Conservation (phyloP, 2,329 filamentous ascomycete genomes). For the Aspergillus puulaauensis region DNA sequence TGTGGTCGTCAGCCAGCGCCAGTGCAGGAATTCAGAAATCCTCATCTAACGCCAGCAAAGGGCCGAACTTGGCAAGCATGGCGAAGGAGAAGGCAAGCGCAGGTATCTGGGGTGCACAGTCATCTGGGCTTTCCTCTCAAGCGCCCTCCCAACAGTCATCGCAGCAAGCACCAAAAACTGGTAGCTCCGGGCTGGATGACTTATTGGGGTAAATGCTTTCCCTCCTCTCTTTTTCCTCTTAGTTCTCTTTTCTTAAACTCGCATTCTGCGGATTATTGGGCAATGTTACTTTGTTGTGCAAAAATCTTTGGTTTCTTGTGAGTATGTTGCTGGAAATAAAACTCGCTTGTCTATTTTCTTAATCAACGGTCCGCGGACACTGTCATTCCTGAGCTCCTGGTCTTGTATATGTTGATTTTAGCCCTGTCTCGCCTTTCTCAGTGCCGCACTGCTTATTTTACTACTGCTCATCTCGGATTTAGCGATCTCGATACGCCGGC, state of each 20-base stretch:
- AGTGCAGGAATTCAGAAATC: slow-evolving; percentile 75
- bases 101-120: slow-evolving; percentile 84
- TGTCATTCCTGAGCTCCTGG: not conserved
- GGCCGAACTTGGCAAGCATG: slow-evolving; percentile 84
- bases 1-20: slow-evolving; percentile 71
- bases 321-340: slow-evolving; percentile 10
- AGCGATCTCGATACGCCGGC: too few species aligned
- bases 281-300: slow-evolving; percentile 1
- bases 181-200: slow-evolving; percentile 42
- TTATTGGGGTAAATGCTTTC: slow-evolving; percentile 34
- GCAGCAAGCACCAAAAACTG: slow-evolving; percentile 30
- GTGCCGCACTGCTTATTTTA: too few species aligned
- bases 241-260: slow-evolving; percentile 4
- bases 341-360: slow-evolving; percentile 3
- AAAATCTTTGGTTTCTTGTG: not conserved
- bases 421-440: too few species aligned
- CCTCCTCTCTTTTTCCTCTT: not conserved
- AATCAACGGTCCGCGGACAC: not conserved
- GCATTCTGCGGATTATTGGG: slow-evolving; percentile 7
- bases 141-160: slow-evolving; percentile 35
- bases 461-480: not conserved
- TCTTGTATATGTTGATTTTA: too few species aligned
- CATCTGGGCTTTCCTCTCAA: slow-evolving; percentile 53
- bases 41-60: slow-evolving; percentile 58
- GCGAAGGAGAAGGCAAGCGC: slow-evolving; percentile 97